A percentile compares a stretch with the other conserved stretches of the same genome.
These are phyloP conservation scores for Alternaria conjuncta DNA, from an alignment of 2,329 filamentous ascomycete species.

Conservation along the genomic window DNA sequence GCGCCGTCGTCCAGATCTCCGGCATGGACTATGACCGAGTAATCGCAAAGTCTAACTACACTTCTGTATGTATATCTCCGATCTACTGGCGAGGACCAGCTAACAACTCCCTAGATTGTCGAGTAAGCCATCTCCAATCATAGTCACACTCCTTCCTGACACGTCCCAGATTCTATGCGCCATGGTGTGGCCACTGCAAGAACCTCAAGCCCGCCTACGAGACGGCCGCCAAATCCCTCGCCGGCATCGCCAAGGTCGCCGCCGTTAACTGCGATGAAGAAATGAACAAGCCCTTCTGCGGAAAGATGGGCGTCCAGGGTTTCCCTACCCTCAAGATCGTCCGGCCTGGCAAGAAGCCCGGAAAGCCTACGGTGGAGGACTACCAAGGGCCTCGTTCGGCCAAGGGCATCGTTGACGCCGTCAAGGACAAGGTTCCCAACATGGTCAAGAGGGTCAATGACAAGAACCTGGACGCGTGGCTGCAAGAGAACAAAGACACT, in stretches of 20 bases:
- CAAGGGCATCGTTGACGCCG: constrained; percentile 85
- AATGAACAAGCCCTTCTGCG: constrained; percentile 85
- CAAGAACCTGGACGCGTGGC: constrained; percentile 77
- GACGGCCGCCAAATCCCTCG: constrained; percentile 86
- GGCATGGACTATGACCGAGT: constrained; percentile 79
- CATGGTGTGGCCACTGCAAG: constrained; percentile 97
- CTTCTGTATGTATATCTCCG: constrained; percentile 68
- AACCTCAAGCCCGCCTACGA: constrained; percentile 96
- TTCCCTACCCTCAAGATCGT: constrained; percentile 97
- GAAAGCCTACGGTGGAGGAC: constrained; percentile 83
- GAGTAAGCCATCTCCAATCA: constrained; percentile 40
- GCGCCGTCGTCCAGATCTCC: constrained; percentile 83
- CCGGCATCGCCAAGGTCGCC: constrained; percentile 92
- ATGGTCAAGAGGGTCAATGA: constrained; percentile 83
- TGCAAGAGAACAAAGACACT: constrained; percentile 69
- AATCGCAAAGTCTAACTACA: constrained; percentile 88
- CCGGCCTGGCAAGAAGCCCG: constrained; percentile 79
- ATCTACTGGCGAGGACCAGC: not conserved
- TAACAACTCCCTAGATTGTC: constrained; percentile 41
- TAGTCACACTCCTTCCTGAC: constrained; percentile 7
- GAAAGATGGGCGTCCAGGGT: constrained; percentile 84
- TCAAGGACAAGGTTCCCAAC: constrained; percentile 88
- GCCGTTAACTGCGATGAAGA: constrained; percentile 96
- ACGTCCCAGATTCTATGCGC: constrained; percentile 85
- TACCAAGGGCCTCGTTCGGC: constrained; percentile 85